Conservation (phyloP, 352 stramenopile species). For the Globisporangium rhizosaccharum region DNA sequence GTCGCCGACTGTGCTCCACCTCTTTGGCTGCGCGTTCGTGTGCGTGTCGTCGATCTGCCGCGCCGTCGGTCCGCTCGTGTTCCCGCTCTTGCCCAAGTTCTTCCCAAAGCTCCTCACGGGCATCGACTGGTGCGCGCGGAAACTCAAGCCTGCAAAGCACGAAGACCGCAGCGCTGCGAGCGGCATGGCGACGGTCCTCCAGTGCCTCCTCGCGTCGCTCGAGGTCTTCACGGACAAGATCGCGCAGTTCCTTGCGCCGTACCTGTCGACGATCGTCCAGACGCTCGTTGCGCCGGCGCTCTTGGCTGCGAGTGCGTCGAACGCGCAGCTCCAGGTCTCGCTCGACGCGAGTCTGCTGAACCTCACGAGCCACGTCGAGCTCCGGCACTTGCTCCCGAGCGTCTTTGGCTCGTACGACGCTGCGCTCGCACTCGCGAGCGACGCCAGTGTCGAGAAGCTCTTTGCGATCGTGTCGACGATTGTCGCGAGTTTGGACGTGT, state of each 20-base stretch:
- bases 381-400: constrained; percentile 67
- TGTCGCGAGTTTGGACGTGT: constrained; percentile 42
- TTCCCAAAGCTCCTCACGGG: constrained; percentile 70
- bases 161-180: constrained; percentile 17
- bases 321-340: constrained; percentile 39
- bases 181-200: constrained; percentile 50
- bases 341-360: constrained; percentile 64
- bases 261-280: constrained; percentile 60
- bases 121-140: constrained; percentile 45
- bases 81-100: constrained; percentile 79
- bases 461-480: constrained; percentile 70
- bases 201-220: constrained; percentile 67
- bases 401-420: constrained; percentile 68
- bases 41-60: constrained; percentile 74
- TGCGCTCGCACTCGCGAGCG: constrained; percentile 39
- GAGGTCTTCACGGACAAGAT: constrained; percentile 84
- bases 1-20: constrained; percentile 53
- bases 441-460: constrained; percentile 54
- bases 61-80: constrained; percentile 61
- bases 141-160: constrained; percentile 16
- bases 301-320: constrained; percentile 22
- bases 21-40: constrained; percentile 81
- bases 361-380: constrained; percentile 62
- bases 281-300: constrained; percentile 52
- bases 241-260: constrained; percentile 73